Evolutionary conservation across 2,329 filamentous ascomycete species (phyloP), one percentile per base, ranked within the genome.

Genomic region (Eutypella sp.): DNA sequence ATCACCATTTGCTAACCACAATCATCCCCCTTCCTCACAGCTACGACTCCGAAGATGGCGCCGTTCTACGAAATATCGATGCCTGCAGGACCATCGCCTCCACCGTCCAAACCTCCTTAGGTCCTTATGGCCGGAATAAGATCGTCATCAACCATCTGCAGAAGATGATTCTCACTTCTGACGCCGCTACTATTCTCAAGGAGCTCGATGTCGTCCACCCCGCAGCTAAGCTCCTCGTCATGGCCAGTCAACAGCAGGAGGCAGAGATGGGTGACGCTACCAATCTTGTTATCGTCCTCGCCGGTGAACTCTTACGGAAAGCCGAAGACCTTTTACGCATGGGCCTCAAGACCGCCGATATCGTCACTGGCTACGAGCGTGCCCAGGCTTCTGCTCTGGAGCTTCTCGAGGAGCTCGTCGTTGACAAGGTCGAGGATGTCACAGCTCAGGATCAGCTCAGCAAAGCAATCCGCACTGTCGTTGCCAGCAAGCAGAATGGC

Each of bases 81-180:
- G 93, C 95, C 67, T 99, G 93, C 76, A 83, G 91, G 55, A 89
- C 93, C 57, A 97, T 99, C 70, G 84, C 93, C 48, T 88, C 87
- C 61, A 99, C 93, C 43, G 93, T 99, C 41, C 90, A 96, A 76
- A 97, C 93, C 47, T 97, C 93, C 39, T 81, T 99, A 29, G 95
- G 93, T 43, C 93, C 93, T 49, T 96, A 96, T 71, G 93, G 93
- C 63, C 88, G 93, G 71, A 99, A 99, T 79, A 99, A 99, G 77
- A 91, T 99, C 65, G 89, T 99, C 74, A 97, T 99, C 78, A 99
- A 99, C 78, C 95, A 99, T 74, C 79, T 99, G 53, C 89, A 96
- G 71, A 99, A 99, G 79, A 96, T 99, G 93, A 95, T 96, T 60
- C 78, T 99, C 55, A 99, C 95, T 58, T 97, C 91, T 50, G 93